Conservation (phyloP, 1,139 yeast genomes). For the Nadsonia starkeyi-henricii region DNA sequence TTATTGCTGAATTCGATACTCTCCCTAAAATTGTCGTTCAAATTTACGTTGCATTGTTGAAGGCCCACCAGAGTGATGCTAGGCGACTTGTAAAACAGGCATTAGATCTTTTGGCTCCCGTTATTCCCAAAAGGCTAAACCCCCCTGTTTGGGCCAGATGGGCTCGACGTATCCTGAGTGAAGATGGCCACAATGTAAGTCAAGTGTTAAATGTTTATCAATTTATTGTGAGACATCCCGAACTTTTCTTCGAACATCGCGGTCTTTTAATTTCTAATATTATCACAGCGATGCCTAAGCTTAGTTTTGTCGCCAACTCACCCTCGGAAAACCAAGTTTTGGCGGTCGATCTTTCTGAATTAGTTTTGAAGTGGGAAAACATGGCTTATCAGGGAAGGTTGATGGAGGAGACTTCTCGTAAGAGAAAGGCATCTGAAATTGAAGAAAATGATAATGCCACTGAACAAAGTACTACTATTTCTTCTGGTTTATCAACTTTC, state of each 20-base stretch:
- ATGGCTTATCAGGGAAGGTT: slow-evolving; percentile 13
- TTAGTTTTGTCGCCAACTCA: slow-evolving; percentile 69
- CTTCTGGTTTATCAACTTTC: slow-evolving; percentile 9
- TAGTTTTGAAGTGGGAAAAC: slow-evolving; percentile 75
- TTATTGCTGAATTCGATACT: slow-evolving; percentile 79
- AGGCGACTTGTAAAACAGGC: slow-evolving; percentile 77
- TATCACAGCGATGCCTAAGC: slow-evolving; percentile 88
- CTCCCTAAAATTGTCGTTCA: slow-evolving; percentile 83
- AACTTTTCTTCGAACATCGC: slow-evolving; percentile 69
- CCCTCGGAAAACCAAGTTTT: slow-evolving; percentile 69
- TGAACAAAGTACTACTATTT: slow-evolving; percentile 11
- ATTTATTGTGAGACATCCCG: slow-evolving; percentile 77
- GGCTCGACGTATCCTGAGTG: slow-evolving; percentile 87
- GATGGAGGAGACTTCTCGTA: slow-evolving; percentile 5
- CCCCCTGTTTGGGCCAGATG: slow-evolving; percentile 82
- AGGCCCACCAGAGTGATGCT: slow-evolving; percentile 80
- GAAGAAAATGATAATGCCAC: slow-evolving; percentile 18
- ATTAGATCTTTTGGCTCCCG: slow-evolving; percentile 79
- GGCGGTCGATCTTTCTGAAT: slow-evolving; percentile 81
- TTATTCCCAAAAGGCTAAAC: slow-evolving; percentile 56
- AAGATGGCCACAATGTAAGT: slow-evolving; percentile 71
- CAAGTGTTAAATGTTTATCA: slow-evolving; percentile 84
- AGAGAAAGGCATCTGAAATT: slow-evolving; percentile 10
- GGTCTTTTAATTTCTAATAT: slow-evolving; percentile 83
- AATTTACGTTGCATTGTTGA: slow-evolving; percentile 76